Evolutionary conservation across 2,329 filamentous ascomycete genomes (phyloP).

Genomic region (Phaeosphaeriaceae sp.): DNA sequence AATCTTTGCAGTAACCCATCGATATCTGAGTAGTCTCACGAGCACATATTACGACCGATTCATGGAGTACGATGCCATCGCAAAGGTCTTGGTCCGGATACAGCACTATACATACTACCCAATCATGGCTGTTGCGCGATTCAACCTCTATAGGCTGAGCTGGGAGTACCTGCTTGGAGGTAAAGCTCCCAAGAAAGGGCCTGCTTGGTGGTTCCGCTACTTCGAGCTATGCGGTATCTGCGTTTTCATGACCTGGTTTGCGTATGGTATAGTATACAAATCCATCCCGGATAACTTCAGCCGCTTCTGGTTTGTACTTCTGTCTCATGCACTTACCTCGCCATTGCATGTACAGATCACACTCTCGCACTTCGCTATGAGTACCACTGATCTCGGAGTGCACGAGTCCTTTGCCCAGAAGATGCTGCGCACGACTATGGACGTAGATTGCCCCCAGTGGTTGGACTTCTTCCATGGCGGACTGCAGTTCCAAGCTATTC

Average conservation of each 20-base stretch:
- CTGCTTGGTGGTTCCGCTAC: constrained; percentile 72
- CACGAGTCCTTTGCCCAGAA: constrained; percentile 72
- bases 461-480: constrained; percentile 76
- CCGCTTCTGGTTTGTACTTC: constrained; percentile 67
- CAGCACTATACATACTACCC: constrained; percentile 75
- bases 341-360: constrained; percentile 76
- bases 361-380: constrained; percentile 76
- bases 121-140: constrained; percentile 70
- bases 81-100: constrained; percentile 65
- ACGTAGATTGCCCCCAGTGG: constrained; percentile 75
- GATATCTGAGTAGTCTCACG: constrained; percentile 68
- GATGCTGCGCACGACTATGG: constrained; percentile 76
- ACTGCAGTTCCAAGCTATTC: constrained; percentile 75
- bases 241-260: constrained; percentile 73
- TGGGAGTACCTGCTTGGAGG: constrained; percentile 69
- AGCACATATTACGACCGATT: constrained; percentile 72
- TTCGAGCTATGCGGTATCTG: constrained; percentile 68
- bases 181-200: constrained; percentile 63
- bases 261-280: constrained; percentile 69
- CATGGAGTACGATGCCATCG: constrained; percentile 68
- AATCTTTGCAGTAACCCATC: constrained; percentile 71
- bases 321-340: constrained; percentile 71
- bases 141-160: constrained; percentile 74
- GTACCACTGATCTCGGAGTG: constrained; percentile 68
- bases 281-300: constrained; percentile 64